A percentile compares a stretch with the other conserved stretches of the same genome.
These are phyloP conservation scores for Eucalyptus caleyi DNA, from an alignment of 345 rosid species.

Conservation along the genomic window DNA sequence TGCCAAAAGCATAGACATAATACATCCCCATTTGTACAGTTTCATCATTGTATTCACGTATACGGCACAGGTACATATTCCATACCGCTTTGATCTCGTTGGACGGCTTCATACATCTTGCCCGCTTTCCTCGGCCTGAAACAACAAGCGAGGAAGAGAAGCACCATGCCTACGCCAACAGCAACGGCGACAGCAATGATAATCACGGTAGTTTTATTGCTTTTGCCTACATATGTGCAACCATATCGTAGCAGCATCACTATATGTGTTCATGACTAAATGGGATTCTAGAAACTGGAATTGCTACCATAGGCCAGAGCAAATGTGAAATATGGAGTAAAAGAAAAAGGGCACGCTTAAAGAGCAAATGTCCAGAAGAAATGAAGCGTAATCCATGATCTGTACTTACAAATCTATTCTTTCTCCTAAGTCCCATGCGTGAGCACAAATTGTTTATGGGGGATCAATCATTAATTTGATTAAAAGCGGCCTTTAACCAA, in stretches of 20 bases:
- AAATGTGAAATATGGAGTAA: background rate
- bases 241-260: background rate
- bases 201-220: background rate
- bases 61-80: background rate
- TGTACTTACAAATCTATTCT: background rate
- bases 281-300: background rate
- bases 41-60: background rate
- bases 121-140: background rate
- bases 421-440: background rate
- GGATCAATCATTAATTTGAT: too few relatives aligned
- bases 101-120: background rate
- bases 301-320: background rate
- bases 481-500: too few relatives aligned
- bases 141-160: background rate
- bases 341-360: background rate
- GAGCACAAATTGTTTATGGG: too few relatives aligned
- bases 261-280: fast-evolving
- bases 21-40: background rate
- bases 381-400: background rate
- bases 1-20: background rate
- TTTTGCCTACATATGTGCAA: background rate
- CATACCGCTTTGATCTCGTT: background rate
- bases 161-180: background rate
- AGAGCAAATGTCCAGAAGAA: background rate
- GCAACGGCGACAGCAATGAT: background rate